phyloP scores from a whole-genome alignment of 768 basidiomycete genomes.

The Pholiota microspora region DNA sequence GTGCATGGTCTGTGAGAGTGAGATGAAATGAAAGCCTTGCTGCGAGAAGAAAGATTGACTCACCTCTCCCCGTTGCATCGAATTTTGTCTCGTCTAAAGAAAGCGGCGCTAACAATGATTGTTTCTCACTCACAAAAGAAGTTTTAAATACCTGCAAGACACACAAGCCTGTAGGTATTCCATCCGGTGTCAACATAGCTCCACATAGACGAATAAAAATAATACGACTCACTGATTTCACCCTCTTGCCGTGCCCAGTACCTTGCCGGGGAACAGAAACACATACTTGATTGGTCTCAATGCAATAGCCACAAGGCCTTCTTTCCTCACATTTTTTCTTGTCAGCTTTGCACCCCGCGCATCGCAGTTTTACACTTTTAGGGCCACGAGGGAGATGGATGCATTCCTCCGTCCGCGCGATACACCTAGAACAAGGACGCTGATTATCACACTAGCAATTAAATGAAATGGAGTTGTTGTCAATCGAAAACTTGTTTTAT shows the following conservation, averaged over 20 bases:
- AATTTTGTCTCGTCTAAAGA: conserved; percentile 57
- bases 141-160: conserved; percentile 49
- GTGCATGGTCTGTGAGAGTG: conserved; percentile 42
- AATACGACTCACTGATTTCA: conserved; percentile 50
- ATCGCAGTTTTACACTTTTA: conserved; percentile 58
- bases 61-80: conserved; percentile 60
- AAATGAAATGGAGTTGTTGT: conserved; percentile 8
- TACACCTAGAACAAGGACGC: conserved; percentile 60
- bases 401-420: conserved; percentile 52
- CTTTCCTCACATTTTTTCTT: conserved; percentile 60
- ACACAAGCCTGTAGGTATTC: conserved; percentile 47
- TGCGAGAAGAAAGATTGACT: conserved; percentile 9
- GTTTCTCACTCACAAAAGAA: not conserved
- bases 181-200: not conserved
- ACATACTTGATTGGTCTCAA: conserved; percentile 46
- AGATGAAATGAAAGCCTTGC: conserved; percentile 9
- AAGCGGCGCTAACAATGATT: not conserved
- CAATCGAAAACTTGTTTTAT: not conserved
- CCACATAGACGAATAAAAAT: conserved; percentile 7
- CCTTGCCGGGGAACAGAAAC: conserved; percentile 50
- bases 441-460: conserved; percentile 55
- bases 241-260: conserved; percentile 57
- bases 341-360: conserved; percentile 53
- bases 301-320: conserved; percentile 54
- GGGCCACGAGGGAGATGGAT: conserved; percentile 54